Percentiles rank a stretch among this genome's conserved stretches.
These are phyloP conservation scores for Yamadazyma siamensis DNA, from an alignment of 1,139 yeast species.

Conservation along the genomic window DNA sequence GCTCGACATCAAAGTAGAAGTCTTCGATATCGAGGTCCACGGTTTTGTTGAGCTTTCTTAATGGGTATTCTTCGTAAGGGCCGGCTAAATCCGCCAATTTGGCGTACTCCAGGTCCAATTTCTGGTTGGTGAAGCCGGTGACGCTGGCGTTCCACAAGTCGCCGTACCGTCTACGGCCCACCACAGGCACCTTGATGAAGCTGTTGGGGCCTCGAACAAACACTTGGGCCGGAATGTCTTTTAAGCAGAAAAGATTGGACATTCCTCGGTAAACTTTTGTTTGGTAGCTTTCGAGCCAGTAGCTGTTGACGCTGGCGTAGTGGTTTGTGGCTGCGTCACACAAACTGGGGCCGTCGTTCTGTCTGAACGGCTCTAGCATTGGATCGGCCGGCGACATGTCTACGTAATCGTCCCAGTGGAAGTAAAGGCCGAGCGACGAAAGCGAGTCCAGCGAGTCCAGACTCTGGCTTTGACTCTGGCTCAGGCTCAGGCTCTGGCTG, in stretches of 20 bases:
- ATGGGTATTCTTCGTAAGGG: slow-evolving; percentile 4
- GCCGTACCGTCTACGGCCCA: slow-evolving; percentile 25
- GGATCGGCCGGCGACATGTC: slow-evolving; percentile 27
- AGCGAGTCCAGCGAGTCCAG: too few species aligned
- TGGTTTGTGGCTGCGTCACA: slow-evolving; percentile 21
- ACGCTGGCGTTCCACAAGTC: slow-evolving; percentile 6
- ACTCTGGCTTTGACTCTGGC: too few species aligned
- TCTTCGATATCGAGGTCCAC: slow-evolving; percentile 22
- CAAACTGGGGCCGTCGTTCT: slow-evolving; percentile 15
- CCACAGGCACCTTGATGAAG: slow-evolving; percentile 29
- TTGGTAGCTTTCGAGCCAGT: slow-evolving; percentile 32
- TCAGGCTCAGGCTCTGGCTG: too few species aligned
- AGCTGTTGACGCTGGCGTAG: slow-evolving; percentile 32
- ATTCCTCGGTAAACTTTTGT: slow-evolving; percentile 34
- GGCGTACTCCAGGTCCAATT: slow-evolving; percentile 12
- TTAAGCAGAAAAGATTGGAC: slow-evolving; percentile 33
- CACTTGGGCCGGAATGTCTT: slow-evolving; percentile 27
- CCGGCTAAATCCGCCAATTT: slow-evolving; percentile 8
- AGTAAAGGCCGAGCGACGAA: slow-evolving; percentile 15
- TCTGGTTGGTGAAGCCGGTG: slow-evolving; percentile 6
- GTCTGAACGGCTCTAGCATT: slow-evolving; percentile 18
- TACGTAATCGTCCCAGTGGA: slow-evolving; percentile 47
- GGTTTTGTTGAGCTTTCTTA: slow-evolving; percentile 7
- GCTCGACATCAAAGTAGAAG: slow-evolving; percentile 31
- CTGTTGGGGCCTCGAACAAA: slow-evolving; percentile 25